These are phyloP conservation scores for Dovyalis caffra DNA, from an alignment of 345 rosid species.

Conservation along the genomic window DNA sequence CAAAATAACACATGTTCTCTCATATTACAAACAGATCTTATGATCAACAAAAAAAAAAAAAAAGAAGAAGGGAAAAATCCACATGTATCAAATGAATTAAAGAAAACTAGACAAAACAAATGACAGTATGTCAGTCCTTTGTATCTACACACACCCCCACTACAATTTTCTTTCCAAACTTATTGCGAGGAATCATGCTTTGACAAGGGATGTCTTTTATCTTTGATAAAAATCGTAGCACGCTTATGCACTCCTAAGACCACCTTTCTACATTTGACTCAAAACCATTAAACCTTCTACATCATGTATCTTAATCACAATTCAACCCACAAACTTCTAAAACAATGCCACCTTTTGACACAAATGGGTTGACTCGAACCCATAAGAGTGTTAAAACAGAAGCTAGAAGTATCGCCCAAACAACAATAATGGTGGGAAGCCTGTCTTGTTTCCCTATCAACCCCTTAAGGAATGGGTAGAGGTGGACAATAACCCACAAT, in stretches of 20 bases:
- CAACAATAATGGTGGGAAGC: slow-evolving; percentile 58
- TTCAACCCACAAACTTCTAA: slow-evolving; percentile 56
- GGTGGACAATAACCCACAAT: slow-evolving; percentile 61
- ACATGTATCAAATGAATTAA: slow-evolving; percentile 6
- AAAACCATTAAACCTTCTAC: neutral
- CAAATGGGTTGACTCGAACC: slow-evolving; percentile 60
- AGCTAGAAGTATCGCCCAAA: slow-evolving; percentile 65
- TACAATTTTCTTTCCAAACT: neutral
- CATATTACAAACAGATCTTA: slow-evolving; percentile 1
- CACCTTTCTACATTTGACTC: slow-evolving; percentile 2
- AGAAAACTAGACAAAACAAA: neutral
- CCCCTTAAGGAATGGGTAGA: slow-evolving; percentile 70
- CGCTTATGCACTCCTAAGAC: neutral
- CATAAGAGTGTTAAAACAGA: slow-evolving; percentile 59
- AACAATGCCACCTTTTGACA: slow-evolving; percentile 41
- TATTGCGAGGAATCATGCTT: slow-evolving; percentile 1
- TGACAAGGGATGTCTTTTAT: neutral
- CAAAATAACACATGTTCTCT: neutral
- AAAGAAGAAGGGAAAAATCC: no score
- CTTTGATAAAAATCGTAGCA: neutral
- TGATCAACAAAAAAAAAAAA: neutral
- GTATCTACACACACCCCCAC: slow-evolving; percentile 1
- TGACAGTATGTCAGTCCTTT: neutral
- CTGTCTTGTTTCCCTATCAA: slow-evolving; percentile 55
- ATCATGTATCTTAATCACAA: slow-evolving; percentile 28